Base-by-base conservation (phyloP, 805 yeast species). In the Monosporozyma solicola region DNA sequence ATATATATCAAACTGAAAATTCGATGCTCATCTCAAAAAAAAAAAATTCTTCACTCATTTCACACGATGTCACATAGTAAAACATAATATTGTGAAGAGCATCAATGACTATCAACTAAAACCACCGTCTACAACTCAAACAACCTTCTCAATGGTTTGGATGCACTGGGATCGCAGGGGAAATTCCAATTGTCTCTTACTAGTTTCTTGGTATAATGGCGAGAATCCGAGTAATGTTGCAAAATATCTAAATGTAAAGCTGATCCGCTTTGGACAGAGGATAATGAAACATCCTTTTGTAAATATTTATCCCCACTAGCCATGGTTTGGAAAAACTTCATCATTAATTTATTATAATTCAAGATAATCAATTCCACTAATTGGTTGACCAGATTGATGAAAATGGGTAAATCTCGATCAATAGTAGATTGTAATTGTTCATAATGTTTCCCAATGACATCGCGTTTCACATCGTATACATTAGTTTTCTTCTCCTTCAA, bases 231-330 rank as follows among this genome's bases (percentile, higher is more conserved):
- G 53, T 63, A 71, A 37, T 60, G 45, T 53, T 72, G 72, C 32
- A 72, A 57, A 13, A 73, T 69, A 53, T 72, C 76, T 51, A 70
- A 67, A 54, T 61, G 6, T 10, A 24, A 24, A 16, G 43, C 16
- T 5, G 43, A 39, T 16, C 41, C 41, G 11, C 16, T 32, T 56
- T 55, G 2, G 41, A 32, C 9, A 55, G 51, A 8, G 62, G n/a
- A 13, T 45, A 47, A 20, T 27, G 62, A 59, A 3, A 60, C 52
- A 51, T 67, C 72, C 32, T 61, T 61, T 6, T 59, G 55, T 24
- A 70, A 25, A 15, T 61, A 62, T 7, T 39, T 51, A 2, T 59
- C 57, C 4, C 68, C 68, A 6, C 75, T 76, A 25, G 68, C 55
- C 39, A 72, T 48, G 24, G 60, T 56, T 49, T 59, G 61, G 15